Evolutionary conservation across 352 stramenopile species (phyloP).

Genomic region (Phytophthora melonis): DNA sequence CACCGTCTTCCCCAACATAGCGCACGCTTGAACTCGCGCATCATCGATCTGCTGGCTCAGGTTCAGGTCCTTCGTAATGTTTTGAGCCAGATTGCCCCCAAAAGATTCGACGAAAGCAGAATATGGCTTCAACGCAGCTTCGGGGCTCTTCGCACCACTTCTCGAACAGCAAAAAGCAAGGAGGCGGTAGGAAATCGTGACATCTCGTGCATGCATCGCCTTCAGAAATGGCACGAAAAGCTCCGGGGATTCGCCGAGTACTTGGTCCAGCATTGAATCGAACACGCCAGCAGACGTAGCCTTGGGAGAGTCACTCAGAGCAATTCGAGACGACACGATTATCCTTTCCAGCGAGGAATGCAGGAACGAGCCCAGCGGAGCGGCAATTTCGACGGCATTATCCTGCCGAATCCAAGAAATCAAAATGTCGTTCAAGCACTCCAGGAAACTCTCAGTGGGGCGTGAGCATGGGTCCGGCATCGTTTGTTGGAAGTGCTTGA

Average conservation of each 20-base stretch:
- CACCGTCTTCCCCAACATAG: constrained; percentile 54
- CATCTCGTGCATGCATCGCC: constrained; percentile 79
- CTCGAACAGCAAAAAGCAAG: constrained; percentile 82
- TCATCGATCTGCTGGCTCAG: constrained; percentile 86
- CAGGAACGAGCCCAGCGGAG: constrained; percentile 67
- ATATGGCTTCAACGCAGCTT: constrained; percentile 71
- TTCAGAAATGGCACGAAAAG: constrained; percentile 85
- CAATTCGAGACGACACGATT: constrained; percentile 81
- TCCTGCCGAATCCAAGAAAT: constrained; percentile 86
- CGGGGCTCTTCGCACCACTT: constrained; percentile 56
- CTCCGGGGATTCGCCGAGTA: constrained; percentile 72
- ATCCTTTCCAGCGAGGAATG: constrained; percentile 75
- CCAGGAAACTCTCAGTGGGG: constrained; percentile 77
- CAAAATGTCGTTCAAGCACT: constrained; percentile 85
- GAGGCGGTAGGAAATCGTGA: constrained; percentile 78
- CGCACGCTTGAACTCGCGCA: constrained; percentile 66
- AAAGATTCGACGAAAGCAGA: constrained; percentile 68
- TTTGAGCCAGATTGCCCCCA: constrained; percentile 54
- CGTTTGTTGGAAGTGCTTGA: constrained; percentile 82
- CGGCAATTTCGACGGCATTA: constrained; percentile 74
- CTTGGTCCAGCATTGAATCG: constrained; percentile 85
- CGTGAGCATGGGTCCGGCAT: constrained; percentile 69
- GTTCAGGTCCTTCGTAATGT: constrained; percentile 74
- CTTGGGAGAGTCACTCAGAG: constrained; percentile 67
- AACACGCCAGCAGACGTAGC: constrained; percentile 72